Base-by-base conservation (phyloP, 345 rosid species). In the Laguncularia racemosa region DNA sequence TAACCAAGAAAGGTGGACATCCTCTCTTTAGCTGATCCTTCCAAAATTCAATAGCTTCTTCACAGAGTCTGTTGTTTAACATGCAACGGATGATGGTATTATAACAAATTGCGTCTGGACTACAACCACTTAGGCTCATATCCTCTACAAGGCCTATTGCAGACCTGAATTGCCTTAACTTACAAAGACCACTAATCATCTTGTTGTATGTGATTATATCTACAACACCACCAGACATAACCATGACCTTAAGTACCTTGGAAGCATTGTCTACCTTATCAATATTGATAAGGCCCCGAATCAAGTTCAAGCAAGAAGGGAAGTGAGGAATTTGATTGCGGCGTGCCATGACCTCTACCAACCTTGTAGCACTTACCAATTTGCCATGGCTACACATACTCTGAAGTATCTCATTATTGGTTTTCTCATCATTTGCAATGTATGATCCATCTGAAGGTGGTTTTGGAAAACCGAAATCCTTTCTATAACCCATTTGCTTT, bases 161-260 rank as follows among this genome's bases (percentile, higher is more conserved):
- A 67, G 84, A 71, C 55, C 20, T 63, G 46, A 88, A 53, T 16
- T 62, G 23, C 62, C 89, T 80, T 68, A 70, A 76, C 79, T 79
- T 84, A 55, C 98, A 88, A 54, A 85, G 77, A 48, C 78, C 82
- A 2, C 91, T 83, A 19, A 91, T 68, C 78, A 83, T 61, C 86
- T 87, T 85, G 68, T 87, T 91, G 66, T 82, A 91, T 9, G 91
- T 85, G 43, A 91, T 85, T 55, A 71, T 74, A 73, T 91, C 95
- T 14, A 88, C 91, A 66, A 85, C 57, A 33, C 89, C 95, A 73
- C 97, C 91, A 45, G 96, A 91, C 85, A 85, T 78, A 26, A 85
- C 78, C 95, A 91, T 80, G 55, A 82, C 63, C 63, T 75, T 70
- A 64, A 88, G 80, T 63, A 88, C 59, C 48, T 51, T 62, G 20